Conservation (phyloP, 2,329 filamentous ascomycete species). For the Plenodomus lindquistii region DNA sequence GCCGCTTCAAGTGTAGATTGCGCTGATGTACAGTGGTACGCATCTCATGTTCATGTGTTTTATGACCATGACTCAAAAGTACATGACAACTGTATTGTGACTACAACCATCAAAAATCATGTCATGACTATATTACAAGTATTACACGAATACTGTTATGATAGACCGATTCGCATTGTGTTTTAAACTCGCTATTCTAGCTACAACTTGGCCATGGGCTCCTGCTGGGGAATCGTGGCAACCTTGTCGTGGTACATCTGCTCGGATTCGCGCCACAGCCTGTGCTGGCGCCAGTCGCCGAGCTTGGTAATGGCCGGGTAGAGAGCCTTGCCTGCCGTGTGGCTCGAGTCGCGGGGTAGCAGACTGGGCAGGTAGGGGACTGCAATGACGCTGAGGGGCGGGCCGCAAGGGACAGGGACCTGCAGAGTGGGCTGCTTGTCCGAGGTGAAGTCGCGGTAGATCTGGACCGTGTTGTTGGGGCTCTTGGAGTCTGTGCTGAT, state of each 20-base stretch:
- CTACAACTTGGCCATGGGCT: constrained; percentile 34
- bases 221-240: constrained; percentile 62
- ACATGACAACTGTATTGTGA: no score
- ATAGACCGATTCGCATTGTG: no score
- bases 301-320: constrained; percentile 76
- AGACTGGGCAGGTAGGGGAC: constrained; percentile 58
- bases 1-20: no score
- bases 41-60: no score
- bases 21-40: no score
- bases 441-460: constrained; percentile 83
- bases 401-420: constrained; percentile 63
- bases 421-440: constrained; percentile 84
- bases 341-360: constrained; percentile 82
- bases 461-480: constrained; percentile 73
- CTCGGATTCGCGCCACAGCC: constrained; percentile 85
- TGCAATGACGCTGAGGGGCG: constrained; percentile 76
- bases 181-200: no score
- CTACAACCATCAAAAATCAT: no score
- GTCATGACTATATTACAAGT: no score
- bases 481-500: constrained; percentile 70
- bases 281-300: constrained; percentile 71
- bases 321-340: constrained; percentile 79
- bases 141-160: no score
- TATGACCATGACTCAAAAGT: no score
- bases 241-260: constrained; percentile 85